Evolutionary conservation across 768 basidiomycete species (phyloP).

Genomic region (Cantharellus cinnabarinus): DNA sequence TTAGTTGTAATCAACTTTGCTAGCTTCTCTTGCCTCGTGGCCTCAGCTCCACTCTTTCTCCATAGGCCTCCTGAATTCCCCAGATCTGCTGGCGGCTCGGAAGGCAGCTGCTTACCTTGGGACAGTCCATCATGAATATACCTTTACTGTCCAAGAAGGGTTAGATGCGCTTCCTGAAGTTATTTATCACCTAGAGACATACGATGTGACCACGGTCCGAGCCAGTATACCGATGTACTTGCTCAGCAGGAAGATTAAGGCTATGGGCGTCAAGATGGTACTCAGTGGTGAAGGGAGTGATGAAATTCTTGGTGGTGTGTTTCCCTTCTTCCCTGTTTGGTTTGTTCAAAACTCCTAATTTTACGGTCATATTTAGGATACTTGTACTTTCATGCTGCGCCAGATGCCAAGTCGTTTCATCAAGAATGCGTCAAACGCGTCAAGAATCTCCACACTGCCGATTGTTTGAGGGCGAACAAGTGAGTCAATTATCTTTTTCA

Average conservation of each 20-base stretch:
- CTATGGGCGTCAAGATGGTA: slow-evolving; percentile 99
- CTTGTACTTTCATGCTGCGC: slow-evolving; percentile 98
- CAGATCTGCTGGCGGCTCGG: slow-evolving; percentile 81
- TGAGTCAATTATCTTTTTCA: slow-evolving; percentile 17
- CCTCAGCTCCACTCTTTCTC: slow-evolving; percentile 96
- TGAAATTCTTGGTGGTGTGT: slow-evolving; percentile 81
- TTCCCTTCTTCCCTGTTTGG: background rate
- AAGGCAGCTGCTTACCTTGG: slow-evolving; percentile 88
- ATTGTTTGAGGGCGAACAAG: slow-evolving; percentile 98
- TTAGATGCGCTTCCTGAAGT: slow-evolving; percentile 94
- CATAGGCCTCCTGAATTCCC: slow-evolving; percentile 84
- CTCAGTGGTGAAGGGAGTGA: slow-evolving; percentile 94
- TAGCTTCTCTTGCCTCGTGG: slow-evolving; percentile 69
- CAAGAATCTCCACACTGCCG: slow-evolving; percentile 92
- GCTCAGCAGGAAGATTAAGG: slow-evolving; percentile 93
- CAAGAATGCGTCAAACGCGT: slow-evolving; percentile 87
- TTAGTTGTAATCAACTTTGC: background rate
- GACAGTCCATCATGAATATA: slow-evolving; percentile 92
- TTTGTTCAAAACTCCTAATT: background rate
- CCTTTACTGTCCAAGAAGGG: slow-evolving; percentile 95
- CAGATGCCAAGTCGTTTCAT: slow-evolving; percentile 72
- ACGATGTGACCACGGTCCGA: slow-evolving; percentile 95
- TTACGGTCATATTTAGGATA: slow-evolving; percentile 37
- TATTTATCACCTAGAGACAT: slow-evolving; percentile 95
- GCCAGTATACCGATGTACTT: slow-evolving; percentile 99